These are phyloP conservation scores for Pseudogymnoascus sp. DNA, from an alignment of 2,329 filamentous ascomycete species.

Conservation along the genomic window DNA sequence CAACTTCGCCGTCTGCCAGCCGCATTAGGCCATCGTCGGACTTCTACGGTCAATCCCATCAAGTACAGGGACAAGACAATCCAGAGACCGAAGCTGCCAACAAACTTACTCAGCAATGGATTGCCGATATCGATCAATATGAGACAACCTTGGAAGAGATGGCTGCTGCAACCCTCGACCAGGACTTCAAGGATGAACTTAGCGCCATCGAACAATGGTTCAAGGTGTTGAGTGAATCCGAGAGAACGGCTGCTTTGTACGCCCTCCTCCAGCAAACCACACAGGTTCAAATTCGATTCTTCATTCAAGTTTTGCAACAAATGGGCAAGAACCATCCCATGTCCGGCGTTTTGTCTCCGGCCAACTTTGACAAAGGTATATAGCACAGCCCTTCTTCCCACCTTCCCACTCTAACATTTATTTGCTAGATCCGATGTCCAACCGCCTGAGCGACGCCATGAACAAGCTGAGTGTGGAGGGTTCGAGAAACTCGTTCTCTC, in stretches of 20 bases:
- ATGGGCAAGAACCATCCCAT: slow-evolving; percentile 98
- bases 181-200: slow-evolving; percentile 98
- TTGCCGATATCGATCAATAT: slow-evolving; percentile 97
- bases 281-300: slow-evolving; percentile 97
- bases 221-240: slow-evolving; percentile 90
- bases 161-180: slow-evolving; percentile 95
- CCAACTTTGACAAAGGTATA: slow-evolving; percentile 92
- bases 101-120: slow-evolving; percentile 95
- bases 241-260: slow-evolving; percentile 90
- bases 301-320: slow-evolving; percentile 96
- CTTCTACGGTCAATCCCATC: slow-evolving; percentile 74
- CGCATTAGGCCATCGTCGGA: slow-evolving; percentile 93
- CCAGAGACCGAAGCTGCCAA: slow-evolving; percentile 77
- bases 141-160: slow-evolving; percentile 98
- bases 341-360: slow-evolving; percentile 88
- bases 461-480: slow-evolving; percentile 85
- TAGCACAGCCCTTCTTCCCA: slow-evolving; percentile 15
- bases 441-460: slow-evolving; percentile 92
- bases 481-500: slow-evolving; percentile 76
- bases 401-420: neutral
- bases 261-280: slow-evolving; percentile 96
- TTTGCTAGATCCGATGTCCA: slow-evolving; percentile 83
- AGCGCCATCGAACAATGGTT: slow-evolving; percentile 99
- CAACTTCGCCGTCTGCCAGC: slow-evolving; percentile 57
- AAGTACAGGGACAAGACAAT: slow-evolving; percentile 59